Percentiles rank a stretch among this genome's conserved stretches.
Conservation (phyloP, 148 eudicot species). For the Amaranthus palmeri region DNA sequence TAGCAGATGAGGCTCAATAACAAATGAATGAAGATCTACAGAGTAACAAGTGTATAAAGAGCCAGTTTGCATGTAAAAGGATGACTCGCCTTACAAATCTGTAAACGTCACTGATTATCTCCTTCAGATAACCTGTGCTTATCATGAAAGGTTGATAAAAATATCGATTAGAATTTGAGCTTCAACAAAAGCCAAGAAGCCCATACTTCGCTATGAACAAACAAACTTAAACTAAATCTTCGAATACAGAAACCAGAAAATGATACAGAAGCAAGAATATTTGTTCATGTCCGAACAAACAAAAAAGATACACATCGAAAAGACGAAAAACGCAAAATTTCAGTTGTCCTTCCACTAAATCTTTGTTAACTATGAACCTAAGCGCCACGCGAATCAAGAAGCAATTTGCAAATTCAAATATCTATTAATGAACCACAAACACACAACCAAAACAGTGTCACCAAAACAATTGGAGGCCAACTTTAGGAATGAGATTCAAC, state of each 20-base stretch:
- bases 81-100: conserved; percentile 50
- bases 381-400: neutral
- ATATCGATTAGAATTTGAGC: conserved; percentile 1
- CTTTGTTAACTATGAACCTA: neutral
- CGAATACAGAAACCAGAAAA: too few relatives aligned
- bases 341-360: neutral
- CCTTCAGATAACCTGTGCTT: conserved; percentile 63
- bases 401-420: neutral
- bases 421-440: neutral
- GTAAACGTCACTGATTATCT: conserved; percentile 48
- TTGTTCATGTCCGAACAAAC: neutral
- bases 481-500: neutral
- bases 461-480: neutral
- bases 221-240: neutral
- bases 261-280: too few relatives aligned
- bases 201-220: neutral
- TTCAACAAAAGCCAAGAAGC: neutral
- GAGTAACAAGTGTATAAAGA: neutral
- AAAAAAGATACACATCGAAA: neutral
- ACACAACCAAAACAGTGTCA: neutral
- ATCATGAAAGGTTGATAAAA: conserved; percentile 17
- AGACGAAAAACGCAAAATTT: neutral
- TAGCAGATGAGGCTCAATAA: neutral
- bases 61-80: neutral
- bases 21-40: conserved; percentile 5